Evolutionary conservation across 345 rosid genomes (phyloP), one percentile per base, ranked within the genome.

Genomic region (Lepidium sativum): DNA sequence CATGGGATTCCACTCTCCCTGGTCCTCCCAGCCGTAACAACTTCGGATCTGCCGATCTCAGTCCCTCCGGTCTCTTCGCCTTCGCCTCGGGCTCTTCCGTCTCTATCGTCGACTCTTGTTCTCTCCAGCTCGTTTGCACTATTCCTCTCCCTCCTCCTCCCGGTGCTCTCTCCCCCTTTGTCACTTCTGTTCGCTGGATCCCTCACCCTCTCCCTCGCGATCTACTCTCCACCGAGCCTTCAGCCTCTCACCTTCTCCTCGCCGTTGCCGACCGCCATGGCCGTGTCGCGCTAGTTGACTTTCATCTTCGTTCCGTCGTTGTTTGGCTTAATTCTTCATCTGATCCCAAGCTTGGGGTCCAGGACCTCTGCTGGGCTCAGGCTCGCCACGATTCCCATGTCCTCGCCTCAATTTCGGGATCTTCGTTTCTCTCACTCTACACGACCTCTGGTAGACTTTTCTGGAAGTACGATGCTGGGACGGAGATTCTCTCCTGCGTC

Each of bases 241-340:
- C 89, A 54, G 61, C 87, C 61, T 81, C 89, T 10, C 89, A 87
- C 41, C 87, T 88, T 52, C 77, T 87, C 78, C 83, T 89, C 43
- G 97, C 96, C 65, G 96, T 82, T 33, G 94, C 75, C n/a, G 98
- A 92, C 64, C 94, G 97, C 35, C 98, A 92, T 38, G 98, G 98
- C 64, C 96, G 97, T 53, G 64, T 89, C 72, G 85, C 88, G 25
- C 82, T 92, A 50, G 69, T 92, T 50, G 98, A 92, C 70, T 80
- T 83, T 73, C 91, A 85, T 25, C 84, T 81, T 17, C 86, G 81
- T 27, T 79, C 96, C 18, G 79, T 86, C 56, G 52, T 84, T 40
- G 66, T 87, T 56, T 81, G 91, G 80, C 77, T 89, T 52, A 82
- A 92, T 4, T 75, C 76, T 31, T 42, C 83, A n/a, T 48, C 70